These are phyloP conservation scores for Plantago lanceolata DNA, from an alignment of 305 asterid genomes.

Conservation along the genomic window DNA sequence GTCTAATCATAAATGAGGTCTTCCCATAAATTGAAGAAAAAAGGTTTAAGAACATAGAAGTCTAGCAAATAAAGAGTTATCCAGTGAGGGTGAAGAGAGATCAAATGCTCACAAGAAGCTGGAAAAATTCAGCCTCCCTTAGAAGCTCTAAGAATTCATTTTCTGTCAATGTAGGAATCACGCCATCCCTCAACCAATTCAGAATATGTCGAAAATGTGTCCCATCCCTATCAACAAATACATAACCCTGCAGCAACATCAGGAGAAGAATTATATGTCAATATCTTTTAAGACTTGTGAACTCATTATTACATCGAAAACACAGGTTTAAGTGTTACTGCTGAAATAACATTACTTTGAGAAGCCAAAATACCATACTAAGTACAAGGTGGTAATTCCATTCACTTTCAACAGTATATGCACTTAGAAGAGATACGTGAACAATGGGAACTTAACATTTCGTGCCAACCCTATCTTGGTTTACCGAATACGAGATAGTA, in stretches of 20 bases:
- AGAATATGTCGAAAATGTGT: slow-evolving; percentile 79
- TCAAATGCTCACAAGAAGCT: slow-evolving; percentile 63
- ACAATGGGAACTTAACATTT: background rate
- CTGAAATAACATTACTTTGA: background rate
- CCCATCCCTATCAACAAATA: slow-evolving; percentile 91
- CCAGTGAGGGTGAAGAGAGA: slow-evolving; percentile 1
- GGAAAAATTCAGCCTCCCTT: slow-evolving; percentile 87
- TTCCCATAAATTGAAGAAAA: background rate
- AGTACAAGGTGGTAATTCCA: background rate
- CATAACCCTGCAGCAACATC: slow-evolving; percentile 55
- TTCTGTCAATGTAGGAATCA: slow-evolving; percentile 64
- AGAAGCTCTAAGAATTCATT: slow-evolving; percentile 63
- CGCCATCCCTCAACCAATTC: slow-evolving; percentile 95
- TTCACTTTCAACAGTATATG: background rate
- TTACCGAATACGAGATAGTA: background rate
- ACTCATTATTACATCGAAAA: slow-evolving; percentile 4
- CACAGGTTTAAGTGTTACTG: slow-evolving; percentile 1
- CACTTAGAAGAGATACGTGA: background rate
- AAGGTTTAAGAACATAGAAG: background rate
- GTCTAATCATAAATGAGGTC: background rate
- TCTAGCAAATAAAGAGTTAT: background rate
- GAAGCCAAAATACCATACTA: background rate
- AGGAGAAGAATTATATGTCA: slow-evolving; percentile 14
- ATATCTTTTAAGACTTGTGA: slow-evolving; percentile 7
- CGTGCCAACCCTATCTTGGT: background rate